phyloP scores from a whole-genome alignment of 495 filamentous ascomycete genomes.

The Hypoxylon lienhwacheense region DNA sequence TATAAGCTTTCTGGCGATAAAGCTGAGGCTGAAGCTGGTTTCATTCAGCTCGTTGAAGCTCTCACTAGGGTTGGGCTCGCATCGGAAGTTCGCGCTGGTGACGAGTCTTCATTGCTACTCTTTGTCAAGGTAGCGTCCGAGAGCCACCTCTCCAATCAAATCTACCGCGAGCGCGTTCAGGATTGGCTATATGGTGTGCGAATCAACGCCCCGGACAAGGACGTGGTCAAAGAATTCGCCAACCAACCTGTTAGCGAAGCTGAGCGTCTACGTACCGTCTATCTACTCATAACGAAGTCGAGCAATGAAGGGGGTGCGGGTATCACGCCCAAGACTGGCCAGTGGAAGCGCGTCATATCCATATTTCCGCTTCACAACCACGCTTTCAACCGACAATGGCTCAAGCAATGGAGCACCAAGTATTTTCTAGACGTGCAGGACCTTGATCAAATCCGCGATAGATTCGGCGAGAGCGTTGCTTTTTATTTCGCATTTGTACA shows the following conservation, averaged over 20 bases:
- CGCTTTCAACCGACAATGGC: slow-evolving; percentile 85
- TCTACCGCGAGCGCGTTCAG: slow-evolving; percentile 76
- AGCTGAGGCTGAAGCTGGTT: slow-evolving; percentile 66
- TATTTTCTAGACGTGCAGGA: slow-evolving; percentile 78
- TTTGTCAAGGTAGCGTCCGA: slow-evolving; percentile 78
- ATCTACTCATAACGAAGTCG: slow-evolving; percentile 84
- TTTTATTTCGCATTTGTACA: slow-evolving; percentile 98
- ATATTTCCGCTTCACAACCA: slow-evolving; percentile 90
- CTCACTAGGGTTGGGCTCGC: slow-evolving; percentile 76
- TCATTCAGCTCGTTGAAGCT: slow-evolving; percentile 71
- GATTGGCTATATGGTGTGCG: slow-evolving; percentile 96
- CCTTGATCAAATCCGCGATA: slow-evolving; percentile 79
- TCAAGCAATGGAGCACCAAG: slow-evolving; percentile 82
- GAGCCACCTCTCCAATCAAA: slow-evolving; percentile 60
- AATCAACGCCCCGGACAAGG: slow-evolving; percentile 72
- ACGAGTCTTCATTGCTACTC: slow-evolving; percentile 74
- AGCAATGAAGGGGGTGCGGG: slow-evolving; percentile 83
- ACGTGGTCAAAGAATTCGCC: slow-evolving; percentile 63
- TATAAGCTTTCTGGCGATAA: slow-evolving; percentile 71
- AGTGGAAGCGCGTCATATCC: slow-evolving; percentile 82
- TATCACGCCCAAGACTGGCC: slow-evolving; percentile 77
- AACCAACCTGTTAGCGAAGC: slow-evolving; percentile 78
- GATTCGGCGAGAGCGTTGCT: slow-evolving; percentile 90
- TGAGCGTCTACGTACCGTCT: slow-evolving; percentile 81
- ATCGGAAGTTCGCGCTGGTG: slow-evolving; percentile 81